These are phyloP conservation scores for Trichoderma asperelloides DNA, from an alignment of 495 filamentous ascomycete species.

Conservation along the genomic window DNA sequence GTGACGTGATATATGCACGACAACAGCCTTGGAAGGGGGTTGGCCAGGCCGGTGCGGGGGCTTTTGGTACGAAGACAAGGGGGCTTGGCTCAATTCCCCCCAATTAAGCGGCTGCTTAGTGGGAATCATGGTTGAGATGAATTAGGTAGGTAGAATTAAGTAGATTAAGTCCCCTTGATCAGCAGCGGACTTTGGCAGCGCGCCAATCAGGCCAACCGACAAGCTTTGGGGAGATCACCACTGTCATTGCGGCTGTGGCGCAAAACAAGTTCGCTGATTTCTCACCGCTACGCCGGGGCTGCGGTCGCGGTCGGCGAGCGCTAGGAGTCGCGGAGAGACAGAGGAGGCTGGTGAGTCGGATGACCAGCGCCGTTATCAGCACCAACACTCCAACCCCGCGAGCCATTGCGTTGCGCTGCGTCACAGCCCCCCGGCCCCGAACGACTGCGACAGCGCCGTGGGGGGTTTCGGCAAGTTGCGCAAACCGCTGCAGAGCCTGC, in stretches of 20 bases:
- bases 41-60: constrained; percentile 5
- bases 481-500: not conserved
- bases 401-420: not conserved
- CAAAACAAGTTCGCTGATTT: not conserved
- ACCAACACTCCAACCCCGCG: constrained; percentile 4
- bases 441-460: not conserved
- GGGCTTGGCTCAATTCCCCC: not conserved
- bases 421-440: not conserved
- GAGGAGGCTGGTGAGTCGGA: not conserved
- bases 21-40: constrained; percentile 7
- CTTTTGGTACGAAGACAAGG: not conserved
- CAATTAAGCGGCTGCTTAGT: not conserved
- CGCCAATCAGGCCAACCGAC: not conserved
- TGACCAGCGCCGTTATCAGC: constrained; percentile 3
- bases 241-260: not conserved
- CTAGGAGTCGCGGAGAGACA: not conserved
- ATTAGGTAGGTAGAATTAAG: constrained; percentile 3
- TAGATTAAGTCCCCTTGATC: constrained; percentile 1
- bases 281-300: not conserved
- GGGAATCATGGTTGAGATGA: constrained; percentile 1
- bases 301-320: not conserved
- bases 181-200: not conserved
- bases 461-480: not conserved
- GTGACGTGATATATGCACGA: constrained; percentile 7
- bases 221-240: not conserved